These are phyloP conservation scores for Geranomyces variabilis DNA, from an alignment of 192 early-diverging fungal species.

Conservation along the genomic window DNA sequence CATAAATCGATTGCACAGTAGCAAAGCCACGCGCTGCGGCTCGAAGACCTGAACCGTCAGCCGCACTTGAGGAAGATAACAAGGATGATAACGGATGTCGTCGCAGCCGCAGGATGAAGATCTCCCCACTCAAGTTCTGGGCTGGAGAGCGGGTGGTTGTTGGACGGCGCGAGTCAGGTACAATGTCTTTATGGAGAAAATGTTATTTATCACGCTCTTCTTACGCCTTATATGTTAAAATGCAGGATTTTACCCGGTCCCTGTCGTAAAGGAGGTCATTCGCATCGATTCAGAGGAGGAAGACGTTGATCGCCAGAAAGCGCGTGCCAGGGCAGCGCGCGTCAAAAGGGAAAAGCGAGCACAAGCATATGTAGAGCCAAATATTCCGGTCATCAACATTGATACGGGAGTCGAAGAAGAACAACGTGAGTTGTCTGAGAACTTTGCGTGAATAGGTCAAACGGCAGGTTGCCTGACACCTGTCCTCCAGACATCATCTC, in stretches of 20 bases:
- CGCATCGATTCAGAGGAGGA: slow-evolving; percentile 33
- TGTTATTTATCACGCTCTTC: neutral
- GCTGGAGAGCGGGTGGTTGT: slow-evolving; percentile 36
- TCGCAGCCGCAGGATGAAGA: slow-evolving; percentile 33
- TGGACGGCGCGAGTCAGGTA: slow-evolving; percentile 35
- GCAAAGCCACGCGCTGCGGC: no score
- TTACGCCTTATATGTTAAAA: neutral
- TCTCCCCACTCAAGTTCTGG: slow-evolving; percentile 48
- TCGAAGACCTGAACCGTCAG: neutral
- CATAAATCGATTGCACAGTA: no score
- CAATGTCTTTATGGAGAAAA: neutral
- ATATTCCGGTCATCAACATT: slow-evolving; percentile 43
- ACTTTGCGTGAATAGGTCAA: neutral
- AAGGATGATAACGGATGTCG: slow-evolving; percentile 31
- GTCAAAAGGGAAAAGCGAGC: slow-evolving; percentile 27
- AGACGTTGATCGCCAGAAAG: slow-evolving; percentile 3
- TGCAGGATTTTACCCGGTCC: slow-evolving; percentile 9
- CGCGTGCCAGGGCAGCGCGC: neutral
- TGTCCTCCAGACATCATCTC: slow-evolving; percentile 36
- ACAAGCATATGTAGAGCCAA: slow-evolving; percentile 23
- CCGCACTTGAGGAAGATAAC: slow-evolving; percentile 12
- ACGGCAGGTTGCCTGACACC: neutral
- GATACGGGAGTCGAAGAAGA: slow-evolving; percentile 35
- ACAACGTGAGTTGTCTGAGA: slow-evolving; percentile 25
- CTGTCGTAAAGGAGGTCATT: slow-evolving; percentile 34